These are phyloP conservation scores for Barbatosphaeria neglecta DNA, from an alignment of 495 filamentous ascomycete species.

Conservation along the genomic window DNA sequence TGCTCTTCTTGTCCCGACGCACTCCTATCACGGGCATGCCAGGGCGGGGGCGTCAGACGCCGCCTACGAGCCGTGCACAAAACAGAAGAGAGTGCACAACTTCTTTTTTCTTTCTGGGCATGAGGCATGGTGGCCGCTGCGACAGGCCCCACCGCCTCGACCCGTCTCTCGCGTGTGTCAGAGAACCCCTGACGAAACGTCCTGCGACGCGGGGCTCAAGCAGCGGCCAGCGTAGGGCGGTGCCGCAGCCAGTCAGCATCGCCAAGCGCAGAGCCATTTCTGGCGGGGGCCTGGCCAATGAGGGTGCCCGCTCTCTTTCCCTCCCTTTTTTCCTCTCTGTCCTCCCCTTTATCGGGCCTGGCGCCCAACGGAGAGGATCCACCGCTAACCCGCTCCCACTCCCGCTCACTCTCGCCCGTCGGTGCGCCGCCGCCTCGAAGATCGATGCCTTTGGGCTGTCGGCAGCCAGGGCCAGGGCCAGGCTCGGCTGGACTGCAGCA, in stretches of 20 bases:
- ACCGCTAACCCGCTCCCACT: too few species aligned
- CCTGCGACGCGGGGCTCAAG: conserved; percentile 16
- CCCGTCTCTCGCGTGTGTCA: conserved; percentile 16
- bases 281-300: neutral
- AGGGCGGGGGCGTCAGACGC: too few species aligned
- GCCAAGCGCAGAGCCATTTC: neutral
- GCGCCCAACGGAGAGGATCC: too few species aligned
- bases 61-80: neutral
- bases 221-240: neutral
- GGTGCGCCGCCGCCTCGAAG: too few species aligned
- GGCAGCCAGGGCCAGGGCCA: too few species aligned
- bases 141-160: conserved; percentile 5
- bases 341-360: too few species aligned
- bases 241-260: neutral
- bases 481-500: neutral
- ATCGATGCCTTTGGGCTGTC: too few species aligned
- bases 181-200: conserved; percentile 23
- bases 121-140: conserved; percentile 2
- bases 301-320: too few species aligned
- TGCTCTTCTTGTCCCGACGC: too few species aligned
- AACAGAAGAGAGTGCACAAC: neutral
- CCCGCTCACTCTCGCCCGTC: too few species aligned
- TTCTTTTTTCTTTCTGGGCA: neutral
- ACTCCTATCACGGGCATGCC: too few species aligned
- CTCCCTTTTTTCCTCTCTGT: too few species aligned